Base-by-base conservation (phyloP, 352 stramenopile species). In the Thraustotheca clavata region DNA sequence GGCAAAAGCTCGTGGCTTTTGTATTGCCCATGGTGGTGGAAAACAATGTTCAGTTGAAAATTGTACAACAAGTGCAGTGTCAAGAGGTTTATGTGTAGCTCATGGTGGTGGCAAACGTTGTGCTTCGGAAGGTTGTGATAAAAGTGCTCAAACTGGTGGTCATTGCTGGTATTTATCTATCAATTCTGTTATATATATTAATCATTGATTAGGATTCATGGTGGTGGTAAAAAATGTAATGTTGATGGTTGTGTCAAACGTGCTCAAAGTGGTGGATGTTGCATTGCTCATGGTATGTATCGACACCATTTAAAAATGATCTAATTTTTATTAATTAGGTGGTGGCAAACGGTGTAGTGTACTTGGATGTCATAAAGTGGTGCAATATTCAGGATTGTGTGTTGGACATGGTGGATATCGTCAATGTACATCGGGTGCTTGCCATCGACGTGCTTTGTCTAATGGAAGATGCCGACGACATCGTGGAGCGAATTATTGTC, bases 371-470 rank as follows among this genome's bases (percentile, higher is more conserved):
- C 76, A 77, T 66, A 95, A 95, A 71, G 87, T 74, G 47, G 86
- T 85, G 62, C 90, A 95, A 66, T 77, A 91, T 59, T 83, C 83
- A 34, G 85, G 83, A 0, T 73, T 89, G 46, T 89, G 83, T 27
- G 74, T 86, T 38, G 72, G 75, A 1, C 82, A 91, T 59, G 41
- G 83, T 16, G 83, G 83, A n/a, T 81, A 81, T 62, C 89, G 89
- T 71, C 81, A 81, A 41, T 91, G 80, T 73, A 86, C 74, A 57
- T 77, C 87, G 62, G 73, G 59, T 0, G 77, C 74, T 1, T 94
- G 84, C 62, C 43, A 52, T 3, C 43, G 43, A 18, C 43, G 43
- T 9, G 12, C 43, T 24, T 31, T 52, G 14, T 24, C 43, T 31
- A 52, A 52, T 31, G 43, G 43, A 18, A 24, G 43, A 11, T 52